Base-by-base conservation (phyloP, 2,329 filamentous ascomycete genomes). In the Beauveria australis region DNA sequence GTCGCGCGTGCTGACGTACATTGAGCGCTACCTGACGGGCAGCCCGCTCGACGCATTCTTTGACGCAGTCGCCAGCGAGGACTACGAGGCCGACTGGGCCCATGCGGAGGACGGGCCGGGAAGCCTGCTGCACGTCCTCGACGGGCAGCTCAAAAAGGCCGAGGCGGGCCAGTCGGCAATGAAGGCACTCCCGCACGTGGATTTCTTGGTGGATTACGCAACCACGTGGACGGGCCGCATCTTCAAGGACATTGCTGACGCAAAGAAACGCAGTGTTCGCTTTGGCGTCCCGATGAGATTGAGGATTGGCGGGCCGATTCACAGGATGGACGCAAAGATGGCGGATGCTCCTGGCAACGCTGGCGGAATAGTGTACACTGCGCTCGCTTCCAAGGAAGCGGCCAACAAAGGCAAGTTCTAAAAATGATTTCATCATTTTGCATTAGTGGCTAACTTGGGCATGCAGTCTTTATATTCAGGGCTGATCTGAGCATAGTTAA, bases 1-100 rank as follows among this genome's bases (percentile, higher is more conserved):
- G 54, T 78, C 79, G 18, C 86, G 86, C 61, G 85, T 95, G 1
- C 73, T 96, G 9, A 81, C 84, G 1, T 97, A 97, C 69, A 89
- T 97, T 43, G 82, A 88, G 65, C 82, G 83, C 30, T 86, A 87
- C 41, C 78, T 96, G 65, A 81, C 79, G 1, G 78, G 79, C 40
- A 92, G 87, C 66, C 86, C 85, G 5, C 75, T 95, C 4, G 78
- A 79, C 24, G 72, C 81, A 9, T 91, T 85, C 67, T 82, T 90
- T 54, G 74, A 75, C 60, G 78, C 79, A 5, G 72, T 81, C 8
- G 70, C 74, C 44, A 69, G 76, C 30, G 80, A 81, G n/a, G 81
- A 81, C 47, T 81, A 81, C 65, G 76, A 78, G 54, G 75, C 70
- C 22, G 77, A 78, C 60, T 77, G 76, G 70, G 68, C 73, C 5